Evolutionary conservation across 1,284 basidiomycete genomes (phyloP).

Genomic region (Leccinum colubrinum): DNA sequence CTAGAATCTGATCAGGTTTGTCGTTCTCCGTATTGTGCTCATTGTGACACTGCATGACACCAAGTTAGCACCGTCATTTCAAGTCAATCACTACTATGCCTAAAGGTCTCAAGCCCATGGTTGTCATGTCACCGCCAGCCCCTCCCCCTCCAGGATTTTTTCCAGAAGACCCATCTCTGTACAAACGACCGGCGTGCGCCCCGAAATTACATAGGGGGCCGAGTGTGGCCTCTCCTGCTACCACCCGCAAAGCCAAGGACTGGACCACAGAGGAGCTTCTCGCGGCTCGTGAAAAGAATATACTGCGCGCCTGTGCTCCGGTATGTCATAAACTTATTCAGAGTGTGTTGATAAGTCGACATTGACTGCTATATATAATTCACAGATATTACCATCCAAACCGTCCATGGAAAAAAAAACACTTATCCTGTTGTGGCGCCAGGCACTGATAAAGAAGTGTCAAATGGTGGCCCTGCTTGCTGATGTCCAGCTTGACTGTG

Average conservation of each 20-base stretch:
- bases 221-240: not conserved
- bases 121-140: not conserved
- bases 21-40: too few species aligned
- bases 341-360: not conserved
- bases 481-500: constrained; percentile 5
- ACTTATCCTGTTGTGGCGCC: not conserved
- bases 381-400: constrained; percentile 1
- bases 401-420: not conserved
- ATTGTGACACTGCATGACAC: too few species aligned
- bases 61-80: not conserved
- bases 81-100: not conserved
- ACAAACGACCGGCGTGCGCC: not conserved
- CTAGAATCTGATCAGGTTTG: too few species aligned
- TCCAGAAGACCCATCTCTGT: constrained; percentile 4
- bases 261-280: not conserved
- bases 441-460: not conserved
- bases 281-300: not conserved
- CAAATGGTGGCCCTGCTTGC: not conserved
- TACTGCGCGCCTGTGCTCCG: not conserved
- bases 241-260: not conserved
- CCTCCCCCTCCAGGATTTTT: constrained; percentile 4
- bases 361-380: not conserved
- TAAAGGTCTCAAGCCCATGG: not conserved
- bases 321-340: not conserved
- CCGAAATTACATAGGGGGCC: not conserved